Evolutionary conservation across 2,329 filamentous ascomycete genomes (phyloP), one percentile per base, ranked within the genome.

Genomic region (Scorias spongiosa): DNA sequence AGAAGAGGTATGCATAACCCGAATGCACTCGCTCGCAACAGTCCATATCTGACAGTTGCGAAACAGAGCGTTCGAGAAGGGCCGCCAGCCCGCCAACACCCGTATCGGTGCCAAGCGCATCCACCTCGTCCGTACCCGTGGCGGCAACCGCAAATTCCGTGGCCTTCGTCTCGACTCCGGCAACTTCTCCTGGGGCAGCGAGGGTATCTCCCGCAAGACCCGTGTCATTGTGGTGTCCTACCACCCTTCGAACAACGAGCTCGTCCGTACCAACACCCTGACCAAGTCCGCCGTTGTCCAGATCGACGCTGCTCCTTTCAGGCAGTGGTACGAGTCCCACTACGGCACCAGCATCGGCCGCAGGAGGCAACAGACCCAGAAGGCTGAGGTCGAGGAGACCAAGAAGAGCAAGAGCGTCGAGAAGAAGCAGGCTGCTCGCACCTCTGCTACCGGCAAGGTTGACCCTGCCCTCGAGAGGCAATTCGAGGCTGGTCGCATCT

Each of bases 221-320:
- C 91, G 93, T 77, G 84, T 98, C 69, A 95, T 98, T 69, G 87
- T 76, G 64, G 93, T 98, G 73, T 83, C 81, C 68, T 98, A 87
- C 84, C 93, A 98, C 75, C 93, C 91, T 53, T 95, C 89, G 69
- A 98, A 98, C 88, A 98, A 98, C 86, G 91, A 98, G 76, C 80
- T 98, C 61, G 88, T 98, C 77, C 91, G 91, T 67, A 98, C 91
- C 72, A 98, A 98, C 83, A 96, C 91, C 75, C 80, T 98, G 69
- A 98, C 91, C 78, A 93, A 88, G 76, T 86, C 86, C 66, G 91
- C 91, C 74, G 85, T 98, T 65, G 85, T 98, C 69, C 91, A 98
- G 78, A 76, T 98, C 72, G 91, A 98, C 71, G 91, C 93, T 62
- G 86, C 91, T 54, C 91, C 91, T 59, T 98, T 98, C 85, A 80